Base-by-base conservation (phyloP, 2,329 filamentous ascomycete species). In the Fusarium heterosporum region DNA sequence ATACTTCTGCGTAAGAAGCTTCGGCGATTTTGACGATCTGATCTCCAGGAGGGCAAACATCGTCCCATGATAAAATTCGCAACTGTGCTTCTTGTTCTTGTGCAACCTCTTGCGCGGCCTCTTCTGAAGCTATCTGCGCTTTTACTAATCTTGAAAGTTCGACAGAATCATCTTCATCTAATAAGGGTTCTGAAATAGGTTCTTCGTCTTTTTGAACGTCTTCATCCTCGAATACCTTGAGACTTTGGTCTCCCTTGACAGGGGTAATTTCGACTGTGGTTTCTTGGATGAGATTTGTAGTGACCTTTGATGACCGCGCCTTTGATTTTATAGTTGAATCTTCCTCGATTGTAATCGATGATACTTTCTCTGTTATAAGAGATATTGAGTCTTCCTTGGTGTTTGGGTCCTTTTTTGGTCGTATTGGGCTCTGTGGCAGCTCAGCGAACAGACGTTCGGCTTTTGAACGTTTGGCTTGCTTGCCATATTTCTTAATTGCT, bases 1-100 rank as follows among this genome's bases (percentile, higher is more conserved):
- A 90, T 11, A 90, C 87, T 72, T 90, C 88, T 8, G 88, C 87
- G 68, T 86, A 90, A 3, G 88, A 90, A 7, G 88, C 87, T 73
- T 90, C 88, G 11, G 88, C 87, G 49, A 90, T 90, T 76, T 90
- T 90, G 41, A 82, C 80, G 47, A 90, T 86, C 34, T 76, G 75
- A 69, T 85, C 83, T 16, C 80, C 82, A 0, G 80, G 76, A 0
- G 84, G 83, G 47, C 87, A 87, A 29, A 90, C 80, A 51, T 89
- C 86, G 29, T 81, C 76, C 87, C 88, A 90, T 2, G 80, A 79
- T 39, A 88, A 75, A 7, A 82, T 70, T 5, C 82, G 80, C 16
- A 86, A 75, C 9, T 70, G 63, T 8, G 65, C 51, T 40, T 75
- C 73, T 22, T 74, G 72, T 40, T 75, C 73, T 22, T 74, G 72